Evolutionary conservation across 257 asterid species (phyloP).

Genomic region (Gentiana macrophylla): DNA sequence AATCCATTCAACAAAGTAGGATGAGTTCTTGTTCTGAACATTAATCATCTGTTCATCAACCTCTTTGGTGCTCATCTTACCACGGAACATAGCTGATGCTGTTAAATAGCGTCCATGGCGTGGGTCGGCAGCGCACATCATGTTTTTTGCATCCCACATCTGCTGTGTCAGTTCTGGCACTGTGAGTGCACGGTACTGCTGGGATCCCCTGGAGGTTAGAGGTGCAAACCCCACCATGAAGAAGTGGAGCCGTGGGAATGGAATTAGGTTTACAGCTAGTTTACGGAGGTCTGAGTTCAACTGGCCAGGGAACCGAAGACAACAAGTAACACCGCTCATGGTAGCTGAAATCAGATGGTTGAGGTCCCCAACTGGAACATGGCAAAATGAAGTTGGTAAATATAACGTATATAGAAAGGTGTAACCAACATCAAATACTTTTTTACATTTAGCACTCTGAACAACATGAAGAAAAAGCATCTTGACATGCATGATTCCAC

Average conservation of each 20-base stretch:
- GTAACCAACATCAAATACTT: no score
- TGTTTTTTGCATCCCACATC: conserved; percentile 76
- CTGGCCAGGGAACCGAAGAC: conserved; percentile 9
- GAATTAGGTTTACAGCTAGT: conserved; percentile 10
- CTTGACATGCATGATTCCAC: no score
- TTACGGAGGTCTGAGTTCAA: conserved; percentile 6
- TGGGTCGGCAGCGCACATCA: conserved; percentile 79
- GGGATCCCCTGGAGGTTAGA: conserved; percentile 56
- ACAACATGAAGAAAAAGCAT: no score
- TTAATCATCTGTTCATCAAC: conserved; percentile 73
- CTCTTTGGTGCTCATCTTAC: conserved; percentile 67
- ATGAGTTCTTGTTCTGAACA: conserved; percentile 70
- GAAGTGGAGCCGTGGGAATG: conserved; percentile 68
- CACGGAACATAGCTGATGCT: conserved; percentile 72
- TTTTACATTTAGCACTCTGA: no score
- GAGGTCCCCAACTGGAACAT: conserved; percentile 8
- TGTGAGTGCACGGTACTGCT: conserved; percentile 61
- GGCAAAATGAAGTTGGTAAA: no score
- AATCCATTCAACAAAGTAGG: conserved; percentile 75
- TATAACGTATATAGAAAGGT: no score
- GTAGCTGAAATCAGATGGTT: conserved; percentile 6
- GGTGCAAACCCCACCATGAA: conserved; percentile 79
- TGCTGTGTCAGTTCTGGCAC: conserved; percentile 71
- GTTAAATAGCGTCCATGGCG: conserved; percentile 73
- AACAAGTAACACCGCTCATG: conserved; percentile 9